These are phyloP conservation scores for Aspergillus caelatus DNA, from an alignment of 2,329 filamentous ascomycete species.

Conservation along the genomic window DNA sequence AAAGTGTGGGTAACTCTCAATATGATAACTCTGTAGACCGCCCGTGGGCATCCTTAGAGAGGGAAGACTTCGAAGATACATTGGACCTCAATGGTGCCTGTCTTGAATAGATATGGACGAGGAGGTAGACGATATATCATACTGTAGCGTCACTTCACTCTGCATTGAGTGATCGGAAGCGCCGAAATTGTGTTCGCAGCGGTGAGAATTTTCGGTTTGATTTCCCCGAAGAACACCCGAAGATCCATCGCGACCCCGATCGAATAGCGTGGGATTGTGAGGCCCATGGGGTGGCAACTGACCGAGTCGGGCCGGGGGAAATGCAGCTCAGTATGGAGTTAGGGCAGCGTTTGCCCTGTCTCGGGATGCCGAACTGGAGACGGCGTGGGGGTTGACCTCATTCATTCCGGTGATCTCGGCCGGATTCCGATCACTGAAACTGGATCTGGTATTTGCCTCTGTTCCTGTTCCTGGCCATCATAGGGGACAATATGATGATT, in stretches of 20 bases:
- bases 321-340: neutral
- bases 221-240: slow-evolving; percentile 14
- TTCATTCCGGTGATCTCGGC: slow-evolving; percentile 2
- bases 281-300: slow-evolving; percentile 12
- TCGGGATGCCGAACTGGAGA: slow-evolving; percentile 12
- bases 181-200: neutral
- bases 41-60: neutral
- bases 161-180: too few species aligned
- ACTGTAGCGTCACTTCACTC: neutral
- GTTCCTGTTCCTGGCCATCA: neutral
- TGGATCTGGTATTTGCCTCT: neutral
- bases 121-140: neutral
- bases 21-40: too few species aligned
- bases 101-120: neutral
- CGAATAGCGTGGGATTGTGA: neutral
- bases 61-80: neutral
- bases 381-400: slow-evolving; percentile 10
- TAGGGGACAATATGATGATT: neutral
- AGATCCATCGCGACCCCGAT: neutral
- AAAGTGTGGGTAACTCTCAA: neutral
- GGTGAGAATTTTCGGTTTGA: slow-evolving; percentile 1
- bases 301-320: slow-evolving; percentile 6
- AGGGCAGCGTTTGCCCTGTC: neutral
- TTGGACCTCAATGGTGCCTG: neutral
- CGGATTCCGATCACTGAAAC: slow-evolving; percentile 3